A percentile compares a stretch with the other conserved stretches of the same genome.
These are phyloP conservation scores for Noccaea bulbosa DNA, from an alignment of 345 rosid genomes.

Conservation along the genomic window DNA sequence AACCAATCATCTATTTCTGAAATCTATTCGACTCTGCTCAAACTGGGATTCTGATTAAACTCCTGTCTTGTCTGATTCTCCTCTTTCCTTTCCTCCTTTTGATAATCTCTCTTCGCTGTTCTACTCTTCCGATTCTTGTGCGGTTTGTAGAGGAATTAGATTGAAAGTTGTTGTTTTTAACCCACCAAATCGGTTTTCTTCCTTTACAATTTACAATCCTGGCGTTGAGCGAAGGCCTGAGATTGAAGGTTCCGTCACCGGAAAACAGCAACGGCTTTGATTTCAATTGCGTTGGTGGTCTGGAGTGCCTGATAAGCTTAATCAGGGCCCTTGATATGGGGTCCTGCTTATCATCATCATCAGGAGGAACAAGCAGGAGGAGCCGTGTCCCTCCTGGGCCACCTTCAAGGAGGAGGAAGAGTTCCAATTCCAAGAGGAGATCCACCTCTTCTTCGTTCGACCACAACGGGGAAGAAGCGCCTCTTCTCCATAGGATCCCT, in stretches of 20 bases:
- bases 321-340: slow-evolving; percentile 99
- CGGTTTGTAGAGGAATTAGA: too few species aligned
- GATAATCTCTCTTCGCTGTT: too few species aligned
- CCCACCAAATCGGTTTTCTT: background rate
- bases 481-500: slow-evolving; percentile 75
- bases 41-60: slow-evolving; percentile 14
- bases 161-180: background rate
- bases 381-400: slow-evolving; percentile 53
- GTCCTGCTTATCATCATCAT: slow-evolving; percentile 88
- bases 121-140: too few species aligned
- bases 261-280: slow-evolving; percentile 49
- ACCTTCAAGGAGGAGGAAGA: slow-evolving; percentile 61
- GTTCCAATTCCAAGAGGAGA: slow-evolving; percentile 51
- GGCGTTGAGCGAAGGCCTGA: slow-evolving; percentile 31
- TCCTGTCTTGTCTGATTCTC: slow-evolving; percentile 16
- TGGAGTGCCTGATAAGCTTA: slow-evolving; percentile 81
- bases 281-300: slow-evolving; percentile 65
- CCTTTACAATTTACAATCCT: slow-evolving; percentile 31
- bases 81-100: too few species aligned
- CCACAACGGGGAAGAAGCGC: slow-evolving; percentile 52
- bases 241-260: slow-evolving; percentile 47
- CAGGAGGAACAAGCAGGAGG: slow-evolving; percentile 56
- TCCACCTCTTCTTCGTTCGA: slow-evolving; percentile 64
- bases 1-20: background rate
- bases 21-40: slow-evolving; percentile 17